Base-by-base conservation (phyloP, 2,329 filamentous ascomycete genomes). In the Hypoxylon sp. region DNA sequence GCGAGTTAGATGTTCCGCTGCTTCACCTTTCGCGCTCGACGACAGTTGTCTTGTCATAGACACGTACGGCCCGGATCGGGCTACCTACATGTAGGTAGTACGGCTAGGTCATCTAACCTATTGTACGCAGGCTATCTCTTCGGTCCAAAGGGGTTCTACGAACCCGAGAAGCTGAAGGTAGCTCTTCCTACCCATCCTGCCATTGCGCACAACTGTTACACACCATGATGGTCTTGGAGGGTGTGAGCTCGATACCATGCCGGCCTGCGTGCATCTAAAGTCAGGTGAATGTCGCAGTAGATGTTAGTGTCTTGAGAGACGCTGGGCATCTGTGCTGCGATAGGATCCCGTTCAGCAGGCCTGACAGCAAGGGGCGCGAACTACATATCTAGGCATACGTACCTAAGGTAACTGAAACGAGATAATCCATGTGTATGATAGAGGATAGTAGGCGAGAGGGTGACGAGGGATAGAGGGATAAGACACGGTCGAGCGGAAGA, bases 401-500 rank as follows among this genome's bases (percentile, higher is more conserved):
- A n/a, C n/a, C n/a, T n/a, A n/a, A n/a, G n/a, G n/a, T n/a, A n/a
- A n/a, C n/a, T n/a, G n/a, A 15, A 35, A 31, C 8, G 15, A n/a
- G 29, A 31, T 2, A 27, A 29, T 29, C 29, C 48, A 46, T 40
- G 33, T 21, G 29, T 33, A 54, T 21, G 21, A 50, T 53, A 37
- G 38, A 47, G 53, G n/a, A n/a, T n/a, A n/a, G n/a, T n/a, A n/a
- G n/a, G n/a, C n/a, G n/a, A n/a, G n/a, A n/a, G n/a, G n/a, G n/a
- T n/a, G n/a, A 35, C 13, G 3, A 3, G 3, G 9, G 3, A 10
- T 35, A 35, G 15, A 15, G 31, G 31, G 31, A 35, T 35, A 35
- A 17, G 31, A 15, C 57, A 49, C 65, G 67, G 67, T 66, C 67
- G 67, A 69, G 62, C 65, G 67, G 67, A 69, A 68, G 63, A 60